Evolutionary conservation across 176 grass and related monocot genomes (phyloP), one percentile per base, ranked within the genome.

Genomic region (Rhynchospora tenuis): DNA sequence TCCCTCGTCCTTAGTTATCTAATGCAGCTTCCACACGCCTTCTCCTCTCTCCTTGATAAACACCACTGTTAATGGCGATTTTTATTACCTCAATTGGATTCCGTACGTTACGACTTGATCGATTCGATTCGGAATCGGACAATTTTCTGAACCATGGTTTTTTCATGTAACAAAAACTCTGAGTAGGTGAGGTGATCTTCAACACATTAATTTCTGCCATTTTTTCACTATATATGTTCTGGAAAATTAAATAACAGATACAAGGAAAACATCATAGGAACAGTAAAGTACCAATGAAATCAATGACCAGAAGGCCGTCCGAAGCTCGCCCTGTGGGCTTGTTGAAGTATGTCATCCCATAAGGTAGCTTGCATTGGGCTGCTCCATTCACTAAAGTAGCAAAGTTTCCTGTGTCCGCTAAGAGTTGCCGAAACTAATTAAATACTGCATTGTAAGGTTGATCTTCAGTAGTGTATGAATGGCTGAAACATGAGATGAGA

Each of bases 401-500:
- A 5, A 84, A 81, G 85, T 94, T 94, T 68, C 87, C 92, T 2
- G 89, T 86, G 83, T 94, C 92, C 3, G 87, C 83, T 83, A 83
- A 6, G 89, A 94, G 75, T 94, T 88, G 3, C 89, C 87, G 0
- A 91, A 50, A 70, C 78, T 59, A 50, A 70, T 71, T 59, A 64
- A 89, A 91, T 54, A 93, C 85, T 9, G 92, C 84, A 44, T 81
- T 81, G 82, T 89, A 26, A 61, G 7, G 14, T 1, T 33, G 4
- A 44, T 8, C 0, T 26, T 13, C 3, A 46, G 0, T 63, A 13
- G 15, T 17, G 13, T 9, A 62, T 38, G 64, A 20, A 38, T 69
- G 23, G 33, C 20, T 45, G 69, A 73, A 48, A 7, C 44, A 46
- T 45, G 31, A 73, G 31, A 73, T 43, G 24, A 48, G 15, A 16